Evolutionary conservation across 345 rosid species (phyloP), one percentile per base, ranked within the genome.

Genomic region (Salix viminalis): DNA sequence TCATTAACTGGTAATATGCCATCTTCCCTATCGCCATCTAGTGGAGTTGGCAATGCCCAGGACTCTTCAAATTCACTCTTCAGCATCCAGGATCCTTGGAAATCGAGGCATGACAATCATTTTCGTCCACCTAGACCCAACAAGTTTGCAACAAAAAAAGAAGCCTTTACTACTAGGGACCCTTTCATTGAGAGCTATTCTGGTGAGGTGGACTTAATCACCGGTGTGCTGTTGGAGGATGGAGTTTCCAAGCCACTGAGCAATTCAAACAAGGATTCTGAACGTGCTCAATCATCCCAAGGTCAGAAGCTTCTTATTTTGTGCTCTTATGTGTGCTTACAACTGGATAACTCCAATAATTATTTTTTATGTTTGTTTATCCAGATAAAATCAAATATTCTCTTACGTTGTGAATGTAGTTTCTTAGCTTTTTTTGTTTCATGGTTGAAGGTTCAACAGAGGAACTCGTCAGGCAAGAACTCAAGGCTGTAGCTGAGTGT

Each of bases 51-150:
- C 58, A 88, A 83, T 75, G 67, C 79, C 44, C 87, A 76, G 75
- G 91, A 86, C 79, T 85, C 87, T 24, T 84, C 94, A 4, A 83
- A 86, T 61, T 88, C 92, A 24, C 81, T 91, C 69, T 91, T 88
- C 82, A 85, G 87, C 81, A 85, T 83, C 81, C 94, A 90, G 84
- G 91, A 90, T 80, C 97, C 91, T 60, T 90, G 90, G 90, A 86
- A 84, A 81, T 76, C 86, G 54, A 85, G 64, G 72, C 84, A 84
- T 67, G 92, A 85, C 74, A 42, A 76, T 77, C 87, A 81, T 50
- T 82, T 87, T 69, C 91, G 83, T 84, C 91, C 90, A 58, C 91
- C 91, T 81, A 86, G 78, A 81, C 94, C 92, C 64, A 79, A 48
- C 80, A 90, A 87, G 83, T 76, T 85, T 82, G 82, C 77, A 19